Base-by-base conservation (phyloP, 2,329 filamentous ascomycete genomes). In the Pseudogymnoascus sp. region DNA sequence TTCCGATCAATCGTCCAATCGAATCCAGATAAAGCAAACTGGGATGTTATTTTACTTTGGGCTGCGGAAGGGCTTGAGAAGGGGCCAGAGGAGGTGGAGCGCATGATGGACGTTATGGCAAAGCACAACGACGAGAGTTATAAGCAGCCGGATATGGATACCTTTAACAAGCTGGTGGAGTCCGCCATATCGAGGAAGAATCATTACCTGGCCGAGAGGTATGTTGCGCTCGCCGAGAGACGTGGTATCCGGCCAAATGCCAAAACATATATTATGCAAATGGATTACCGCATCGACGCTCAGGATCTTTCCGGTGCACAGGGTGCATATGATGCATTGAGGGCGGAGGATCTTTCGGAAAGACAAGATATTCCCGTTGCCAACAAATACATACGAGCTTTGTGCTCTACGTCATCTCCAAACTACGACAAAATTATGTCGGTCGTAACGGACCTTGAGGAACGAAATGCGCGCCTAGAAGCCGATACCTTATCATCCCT, bases 21-120 rank as follows among this genome's bases (percentile, higher is more conserved):
- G 49, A 76, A 73, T 61, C 80, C 77, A 4, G 71, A 70, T 43
- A 85, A 88, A 65, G 74, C 79, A 33, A 81, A 82, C 21, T 91
- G 89, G 86, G 88, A 95, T 70, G 81, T 87, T 11, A 78, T 91
- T 11, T 82, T 95, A 45, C 84, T 90, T 61, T 93, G 89, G 86
- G 88, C 90, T 31, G 86, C 89, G 11, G 81, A 88, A 6, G 83
- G 86, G 8, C 74, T 82, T 62, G 89, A 87, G 18, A 89, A 88
- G 71, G 85, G 86, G 1, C 83, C 89, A 1, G 85, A 91, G 73
- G 86, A 91, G 71, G 81, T 93, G 64, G 82, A 85, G 62, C 83
- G 86, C 67, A 91, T 93, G 84, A 83, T 95, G 64, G 78, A 83
- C 45, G 80, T 87, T 18, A 88, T 91, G 81, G 74, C 79, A n/a